Conservation (phyloP, 148 eudicot genomes). For the Amaranthus cruentus region DNA sequence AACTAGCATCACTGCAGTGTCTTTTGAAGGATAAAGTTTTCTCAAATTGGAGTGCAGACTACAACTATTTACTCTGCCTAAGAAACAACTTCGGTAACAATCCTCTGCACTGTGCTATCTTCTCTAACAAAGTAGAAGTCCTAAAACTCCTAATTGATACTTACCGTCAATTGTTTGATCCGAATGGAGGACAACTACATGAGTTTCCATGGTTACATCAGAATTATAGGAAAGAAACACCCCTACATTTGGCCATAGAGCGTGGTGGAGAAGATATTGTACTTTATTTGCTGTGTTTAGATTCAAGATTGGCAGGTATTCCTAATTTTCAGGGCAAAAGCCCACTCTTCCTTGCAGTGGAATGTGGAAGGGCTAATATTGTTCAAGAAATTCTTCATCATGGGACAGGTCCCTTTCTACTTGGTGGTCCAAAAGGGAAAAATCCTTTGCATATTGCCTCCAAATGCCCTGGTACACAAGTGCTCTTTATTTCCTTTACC, state of each 20-base stretch:
- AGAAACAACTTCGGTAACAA: neutral
- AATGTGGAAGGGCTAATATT: neutral
- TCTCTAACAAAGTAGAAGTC: neutral
- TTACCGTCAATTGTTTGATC: neutral
- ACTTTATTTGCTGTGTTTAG: neutral
- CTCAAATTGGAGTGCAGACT: neutral
- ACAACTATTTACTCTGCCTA: neutral
- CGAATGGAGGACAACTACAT: neutral
- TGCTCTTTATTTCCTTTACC: neutral
- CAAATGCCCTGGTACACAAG: neutral
- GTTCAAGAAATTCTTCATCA: neutral
- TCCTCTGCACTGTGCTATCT: neutral
- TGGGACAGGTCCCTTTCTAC: no score
- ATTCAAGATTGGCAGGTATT: neutral
- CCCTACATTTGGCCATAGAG: neutral
- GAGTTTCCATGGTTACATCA: neutral
- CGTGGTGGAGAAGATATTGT: neutral
- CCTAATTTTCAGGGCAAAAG: neutral
- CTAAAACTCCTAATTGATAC: neutral
- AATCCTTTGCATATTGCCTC: neutral
- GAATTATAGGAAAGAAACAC: neutral
- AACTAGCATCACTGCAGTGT: neutral
- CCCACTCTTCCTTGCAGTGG: neutral
- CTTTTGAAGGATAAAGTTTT: neutral
- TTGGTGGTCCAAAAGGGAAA: neutral